Evolutionary conservation across 345 rosid genomes (phyloP), one percentile per base, ranked within the genome.

Genomic region (Arabis hirsuta): DNA sequence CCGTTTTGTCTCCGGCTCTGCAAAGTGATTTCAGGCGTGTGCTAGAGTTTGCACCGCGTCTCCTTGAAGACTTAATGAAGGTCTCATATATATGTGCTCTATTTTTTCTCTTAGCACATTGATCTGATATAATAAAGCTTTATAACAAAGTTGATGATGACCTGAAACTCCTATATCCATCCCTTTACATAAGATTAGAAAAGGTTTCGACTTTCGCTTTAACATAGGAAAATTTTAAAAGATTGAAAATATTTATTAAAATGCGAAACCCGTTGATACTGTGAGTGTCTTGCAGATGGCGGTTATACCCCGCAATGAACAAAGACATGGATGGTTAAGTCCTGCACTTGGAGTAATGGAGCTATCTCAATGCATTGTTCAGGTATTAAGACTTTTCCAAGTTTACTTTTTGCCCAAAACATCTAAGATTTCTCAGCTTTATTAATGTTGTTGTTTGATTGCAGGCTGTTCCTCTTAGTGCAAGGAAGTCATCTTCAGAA

Each of bases 41-140:
- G 34, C 81, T 95, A 31, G 97, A 91, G 78, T 90, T 90, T 78
- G 87, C 99, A 20, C 98, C 98, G 51, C 89, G 97, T 29, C 98
- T 95, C 29, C 94, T 95, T 62, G 99, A 95, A 82, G 99, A 95
- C 74, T 69, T 95, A 68, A 84, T 87, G 89, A 91, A 95, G 99
- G 99, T 76, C 64, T 58, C n/a, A n/a, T 64, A 29, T 5, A 38
- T 1, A 14, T 47, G 11, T n/a, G 24, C 67, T 20, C 38, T 29
- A 9, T 6, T 6, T 22, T 57, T 36, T 51, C 52, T 6, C 8
- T 20, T 31, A 42, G 9, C 47, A 52, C 42, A 29, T 31, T 74
- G 36, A 29, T 50, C 48, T 55, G 43, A 45, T 64, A 4, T 34
- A 45, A 12, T 2, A 56, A 64, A 47, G 22, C 62, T 44, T 22